phyloP scores from a whole-genome alignment of 2,329 filamentous ascomycete genomes.

The Verticillium nonalfalfae region DNA sequence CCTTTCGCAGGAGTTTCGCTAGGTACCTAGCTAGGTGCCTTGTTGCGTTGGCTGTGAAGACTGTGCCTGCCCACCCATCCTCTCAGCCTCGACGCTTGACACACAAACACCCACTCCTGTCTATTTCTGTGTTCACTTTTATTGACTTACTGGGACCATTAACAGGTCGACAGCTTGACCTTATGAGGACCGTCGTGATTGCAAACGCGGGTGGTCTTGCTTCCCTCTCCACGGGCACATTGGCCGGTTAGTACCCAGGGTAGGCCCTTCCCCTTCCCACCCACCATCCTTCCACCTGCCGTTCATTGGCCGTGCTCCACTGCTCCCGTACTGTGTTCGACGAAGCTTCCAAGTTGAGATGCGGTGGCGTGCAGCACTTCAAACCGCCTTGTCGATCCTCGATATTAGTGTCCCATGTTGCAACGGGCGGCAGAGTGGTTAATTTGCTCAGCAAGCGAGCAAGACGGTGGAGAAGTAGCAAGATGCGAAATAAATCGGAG shows the following conservation, averaged over 20 bases:
- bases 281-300: not conserved
- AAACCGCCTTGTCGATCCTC: not conserved
- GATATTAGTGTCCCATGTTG: not conserved
- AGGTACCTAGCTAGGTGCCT: too few species aligned
- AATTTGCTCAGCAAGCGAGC: not conserved
- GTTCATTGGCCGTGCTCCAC: not conserved
- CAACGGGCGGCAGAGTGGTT: not conserved
- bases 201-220: not conserved
- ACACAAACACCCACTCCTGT: too few species aligned
- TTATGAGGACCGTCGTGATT: not conserved
- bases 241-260: too few species aligned
- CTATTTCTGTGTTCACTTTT: not conserved
- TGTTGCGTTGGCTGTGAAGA: too few species aligned
- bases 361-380: not conserved
- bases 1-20: not conserved
- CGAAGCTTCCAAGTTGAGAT: not conserved
- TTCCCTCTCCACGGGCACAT: not conserved
- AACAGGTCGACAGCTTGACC: not conserved
- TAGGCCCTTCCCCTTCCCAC: not conserved
- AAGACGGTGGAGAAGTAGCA: not conserved
- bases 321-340: not conserved
- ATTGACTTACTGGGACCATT: not conserved
- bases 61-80: too few species aligned
- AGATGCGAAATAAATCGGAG: not conserved
- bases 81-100: too few species aligned